Evolutionary conservation across 768 basidiomycete species (phyloP), one percentile per base, ranked within the genome.

Genomic region (Tremella fuciformis): DNA sequence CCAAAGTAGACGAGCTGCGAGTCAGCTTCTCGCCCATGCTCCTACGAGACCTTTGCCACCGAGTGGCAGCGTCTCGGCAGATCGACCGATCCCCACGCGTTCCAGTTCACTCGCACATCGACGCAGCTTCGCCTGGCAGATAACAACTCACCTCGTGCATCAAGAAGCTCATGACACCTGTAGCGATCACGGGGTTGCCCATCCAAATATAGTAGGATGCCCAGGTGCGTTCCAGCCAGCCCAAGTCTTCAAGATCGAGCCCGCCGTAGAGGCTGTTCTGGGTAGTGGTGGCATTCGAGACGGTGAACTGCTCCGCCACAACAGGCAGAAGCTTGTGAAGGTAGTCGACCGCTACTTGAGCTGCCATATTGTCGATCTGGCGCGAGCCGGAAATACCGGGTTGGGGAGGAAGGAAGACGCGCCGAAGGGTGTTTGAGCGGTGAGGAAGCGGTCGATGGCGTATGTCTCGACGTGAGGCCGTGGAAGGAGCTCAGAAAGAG

Each of bases 1-100:
- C 94, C 96, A 72, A 99, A 99, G 80, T 99, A 99, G 8, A 97
- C 90, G 70, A 91, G 78, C 93, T 96, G 56, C 16, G 4, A 1
- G 38, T 34, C 42, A 42, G 34, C 39, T 13, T n/a, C 8, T n/a
- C 39, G 19, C 3, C 24, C 22, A n/a, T 26, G 56, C 52, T 24
- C 29, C 38, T 22, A 50, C 53, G 13, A 13, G 16, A 42, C 3
- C 52, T 34, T 34, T 29, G 25, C 54, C 13, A 60, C 24, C 29
- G 37, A 11, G n/a, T n/a, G n/a, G n/a, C n/a, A 34, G 29, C 29
- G 29, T 4, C 29, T 34, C 11, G 8, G n/a, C 6, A 40, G 15
- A 8, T 2, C 15, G 25, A 22, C 19, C 13, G n/a, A 24, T 16
- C 11, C 2, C 25, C 13, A 26, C 41, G 50, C 18, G 13, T 19